A percentile compares a stretch with the other conserved stretches of the same genome.
Evolutionary conservation across 2,329 filamentous ascomycete genomes (phyloP).

Genomic region (Didymella keratinophila): DNA sequence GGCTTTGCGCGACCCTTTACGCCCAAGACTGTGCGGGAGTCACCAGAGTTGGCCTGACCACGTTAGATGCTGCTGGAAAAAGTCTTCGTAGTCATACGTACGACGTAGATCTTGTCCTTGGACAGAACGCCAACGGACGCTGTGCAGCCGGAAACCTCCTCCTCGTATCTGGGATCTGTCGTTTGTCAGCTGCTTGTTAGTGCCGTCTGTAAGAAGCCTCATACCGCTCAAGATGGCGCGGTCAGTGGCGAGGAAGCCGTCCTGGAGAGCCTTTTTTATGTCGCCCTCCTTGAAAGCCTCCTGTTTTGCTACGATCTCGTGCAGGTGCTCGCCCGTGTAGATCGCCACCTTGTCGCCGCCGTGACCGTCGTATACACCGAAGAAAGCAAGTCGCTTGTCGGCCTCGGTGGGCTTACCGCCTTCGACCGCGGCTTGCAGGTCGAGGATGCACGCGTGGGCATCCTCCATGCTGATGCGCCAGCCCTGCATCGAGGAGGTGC

Average conservation of each 20-base stretch:
- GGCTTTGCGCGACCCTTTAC: constrained; percentile 98
- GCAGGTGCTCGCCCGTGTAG: constrained; percentile 90
- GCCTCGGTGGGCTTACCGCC: constrained; percentile 66
- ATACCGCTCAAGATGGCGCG: constrained; percentile 93
- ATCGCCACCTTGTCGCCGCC: constrained; percentile 95
- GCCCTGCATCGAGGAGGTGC: constrained; percentile 98
- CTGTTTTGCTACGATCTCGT: constrained; percentile 94
- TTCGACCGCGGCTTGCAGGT: constrained; percentile 72
- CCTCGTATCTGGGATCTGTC: constrained; percentile 92
- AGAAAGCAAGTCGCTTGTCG: constrained; percentile 84
- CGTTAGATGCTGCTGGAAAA: constrained; percentile 26
- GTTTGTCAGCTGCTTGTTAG: constrained; percentile 38
- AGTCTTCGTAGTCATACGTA: constrained; percentile 62
- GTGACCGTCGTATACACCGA: constrained; percentile 97
- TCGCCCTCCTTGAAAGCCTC: constrained; percentile 90
- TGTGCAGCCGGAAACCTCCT: constrained; percentile 97
- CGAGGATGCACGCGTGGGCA: constrained; percentile 87
- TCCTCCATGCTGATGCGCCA: constrained; percentile 99
- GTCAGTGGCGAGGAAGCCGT: constrained; percentile 95
- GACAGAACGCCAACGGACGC: constrained; percentile 90
- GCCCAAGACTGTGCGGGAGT: constrained; percentile 92
- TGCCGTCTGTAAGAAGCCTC: constrained; percentile 24
- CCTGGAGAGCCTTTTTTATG: constrained; percentile 94
- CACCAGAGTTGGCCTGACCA: constrained; percentile 88
- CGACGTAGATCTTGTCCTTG: constrained; percentile 91